These are phyloP conservation scores for Sporothrix pseudoabietina DNA, from an alignment of 2,329 filamentous ascomycete genomes.

Conservation along the genomic window DNA sequence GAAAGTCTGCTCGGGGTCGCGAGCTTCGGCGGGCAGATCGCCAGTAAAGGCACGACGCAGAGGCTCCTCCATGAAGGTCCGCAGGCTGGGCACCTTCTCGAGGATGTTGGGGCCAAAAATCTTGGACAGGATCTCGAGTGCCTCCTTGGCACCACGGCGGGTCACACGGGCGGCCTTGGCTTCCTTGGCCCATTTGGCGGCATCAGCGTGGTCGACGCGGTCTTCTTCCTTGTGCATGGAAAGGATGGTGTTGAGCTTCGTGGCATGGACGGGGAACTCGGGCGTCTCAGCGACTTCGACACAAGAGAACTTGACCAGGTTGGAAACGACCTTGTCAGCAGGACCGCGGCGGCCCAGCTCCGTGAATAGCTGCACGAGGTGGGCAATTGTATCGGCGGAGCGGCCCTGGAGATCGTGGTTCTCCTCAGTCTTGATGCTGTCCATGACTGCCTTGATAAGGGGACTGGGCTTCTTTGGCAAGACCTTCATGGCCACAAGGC, in stretches of 20 bases:
- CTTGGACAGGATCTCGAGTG: constrained; percentile 80
- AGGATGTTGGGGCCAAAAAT: constrained; percentile 79
- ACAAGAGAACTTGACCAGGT: constrained; percentile 95
- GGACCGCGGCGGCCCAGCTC: constrained; percentile 77
- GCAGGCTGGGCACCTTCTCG: constrained; percentile 80
- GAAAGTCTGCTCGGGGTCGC: constrained; percentile 70
- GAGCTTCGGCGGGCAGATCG: constrained; percentile 71
- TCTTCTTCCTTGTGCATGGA: constrained; percentile 98
- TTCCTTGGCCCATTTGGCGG: constrained; percentile 85
- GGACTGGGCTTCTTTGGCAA: constrained; percentile 91
- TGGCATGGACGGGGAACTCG: constrained; percentile 83
- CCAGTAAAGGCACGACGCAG: constrained; percentile 72
- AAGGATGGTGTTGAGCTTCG: constrained; percentile 77
- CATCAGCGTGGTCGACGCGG: constrained; percentile 86
- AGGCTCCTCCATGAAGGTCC: constrained; percentile 77
- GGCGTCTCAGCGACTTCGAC: constrained; percentile 97
- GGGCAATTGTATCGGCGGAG: constrained; percentile 81
- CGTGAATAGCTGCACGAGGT: constrained; percentile 83
- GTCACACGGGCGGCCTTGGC: constrained; percentile 88
- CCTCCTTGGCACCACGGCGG: constrained; percentile 89
- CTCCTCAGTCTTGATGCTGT: constrained; percentile 94
- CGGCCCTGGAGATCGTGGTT: constrained; percentile 85
- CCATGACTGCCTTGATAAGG: constrained; percentile 97
- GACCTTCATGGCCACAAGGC: constrained; percentile 81
- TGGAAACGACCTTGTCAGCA: constrained; percentile 93